Evolutionary conservation across 257 asterid species (phyloP), one percentile per base, ranked within the genome.

Genomic region (Henckelia pumila): DNA sequence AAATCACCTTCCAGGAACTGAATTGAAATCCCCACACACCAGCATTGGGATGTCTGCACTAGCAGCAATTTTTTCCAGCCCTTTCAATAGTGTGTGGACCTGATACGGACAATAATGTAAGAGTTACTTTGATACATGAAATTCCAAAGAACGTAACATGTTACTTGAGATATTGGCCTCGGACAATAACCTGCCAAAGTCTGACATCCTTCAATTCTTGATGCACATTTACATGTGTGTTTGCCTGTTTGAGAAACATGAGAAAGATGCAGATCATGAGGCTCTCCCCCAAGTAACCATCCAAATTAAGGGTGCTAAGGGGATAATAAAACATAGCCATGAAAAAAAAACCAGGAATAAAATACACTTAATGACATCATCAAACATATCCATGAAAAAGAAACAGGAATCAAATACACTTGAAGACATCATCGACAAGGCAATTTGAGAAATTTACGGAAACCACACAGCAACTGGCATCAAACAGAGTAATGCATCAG

Each of bases 21-120:
- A 87, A 75, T 81, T 87, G 83, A 94, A 91, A 83, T 94, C 99
- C 21, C 99, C 99, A 66, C 97, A 94, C 57, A 94, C 96, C 80
- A 94, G 65, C 99, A 94, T 94, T 22, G 97, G 97, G 58, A 94
- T 88, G 73, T 91, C 95, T 21, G 96, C 96, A 79, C 97, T 88
- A 37, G 84, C 86, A 67, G 97, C 97, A 61, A 94, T 94, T 78
- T 94, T 94, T 75, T 94, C 97, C 66, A 94, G 86, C 58, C 99
- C 99, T 85, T 94, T 94, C 76, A 94, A 72, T 37, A 94, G 78
- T 28, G 97, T 94, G 75, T 94, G 95, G 77, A 91, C 92, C 99
- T 94, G 76, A 79, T 33, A 62, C 30, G 56, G n/a, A 56, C 75
- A 29, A 64, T 66, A 58, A 59, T 49, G 56, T 49, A 82, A 37